Base-by-base conservation (phyloP, 371 early-diverging fungal species). In the Mortierella polycephala region DNA sequence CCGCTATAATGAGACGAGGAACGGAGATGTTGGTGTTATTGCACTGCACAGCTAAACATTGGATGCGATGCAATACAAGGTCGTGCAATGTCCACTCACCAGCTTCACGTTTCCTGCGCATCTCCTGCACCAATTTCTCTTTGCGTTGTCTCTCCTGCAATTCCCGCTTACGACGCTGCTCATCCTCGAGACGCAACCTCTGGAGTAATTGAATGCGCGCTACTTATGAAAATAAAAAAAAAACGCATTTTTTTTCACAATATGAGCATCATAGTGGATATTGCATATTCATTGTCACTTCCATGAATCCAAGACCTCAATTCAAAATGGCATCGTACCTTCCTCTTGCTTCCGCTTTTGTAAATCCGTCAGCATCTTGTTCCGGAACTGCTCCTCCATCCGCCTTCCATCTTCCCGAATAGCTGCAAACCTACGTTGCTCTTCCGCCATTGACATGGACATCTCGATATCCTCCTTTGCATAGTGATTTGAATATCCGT, bases 191-290 rank as follows among this genome's bases (percentile, higher is more conserved):
- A 1, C 72, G 76, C 20, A 64, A 18, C 30, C 59, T 61, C 44
- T 75, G 66, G 20, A 79, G 53, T n/a, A 69, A 55, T 44, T 58
- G 72, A 9, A 72, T 69, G 18, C 79, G 72, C 10, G 63, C 79
- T 79, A 64, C 55, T 9, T 12, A 44, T 9, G 18, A 52, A 18
- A 55, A 14, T 11, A 41, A 7, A 53, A 52, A 41, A 7, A 53
- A 52, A 13, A 12, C 1, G 40, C 4, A 54, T 1, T 4, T 12
- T 12, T n/a, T 11, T 50, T 49, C 14, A 2, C 5, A 46, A 18
- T 23, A 8, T 0, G 12, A 37, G 30, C 30, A 30, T 30, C 30
- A 30, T 30, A 9, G 30, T 30, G 18, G 7, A 30, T 60, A 10
- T 16, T 23, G 30, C 14, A 61, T 20, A 14, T 49, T 40, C 46